These are phyloP conservation scores for Xylona heveae DNA, from an alignment of 495 filamentous ascomycete genomes.

Conservation along the genomic window DNA sequence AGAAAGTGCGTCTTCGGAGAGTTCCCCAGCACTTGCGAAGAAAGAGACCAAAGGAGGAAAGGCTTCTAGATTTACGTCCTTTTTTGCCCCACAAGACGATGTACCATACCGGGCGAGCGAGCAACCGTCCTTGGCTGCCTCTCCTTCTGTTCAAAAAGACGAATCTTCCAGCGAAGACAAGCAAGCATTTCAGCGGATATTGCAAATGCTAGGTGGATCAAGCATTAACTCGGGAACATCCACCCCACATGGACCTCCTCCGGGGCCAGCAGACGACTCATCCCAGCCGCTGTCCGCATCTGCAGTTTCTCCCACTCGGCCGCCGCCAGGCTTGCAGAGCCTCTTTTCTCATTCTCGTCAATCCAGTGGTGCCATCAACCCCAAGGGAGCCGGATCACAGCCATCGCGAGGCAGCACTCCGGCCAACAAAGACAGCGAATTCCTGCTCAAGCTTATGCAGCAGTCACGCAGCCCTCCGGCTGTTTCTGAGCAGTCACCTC, in stretches of 20 bases:
- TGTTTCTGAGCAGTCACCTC: too few species aligned
- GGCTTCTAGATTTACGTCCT: constrained; percentile 63
- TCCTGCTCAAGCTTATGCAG: constrained; percentile 6
- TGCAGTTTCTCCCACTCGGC: not conserved
- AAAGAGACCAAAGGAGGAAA: constrained; percentile 21
- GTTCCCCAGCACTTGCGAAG: constrained; percentile 5
- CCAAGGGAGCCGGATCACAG: not conserved
- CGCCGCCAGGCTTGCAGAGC: not conserved
- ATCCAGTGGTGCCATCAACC: not conserved
- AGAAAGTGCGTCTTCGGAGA: too few species aligned
- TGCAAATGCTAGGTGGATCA: constrained; percentile 53
- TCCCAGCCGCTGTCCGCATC: not conserved
- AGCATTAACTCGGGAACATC: constrained; percentile 11
- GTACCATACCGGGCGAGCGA: constrained; percentile 30
- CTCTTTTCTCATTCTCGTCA: too few species aligned
- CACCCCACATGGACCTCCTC: not conserved
- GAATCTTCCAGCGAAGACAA: constrained; percentile 53
- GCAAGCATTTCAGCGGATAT: constrained; percentile 70
- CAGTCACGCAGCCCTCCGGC: too few species aligned
- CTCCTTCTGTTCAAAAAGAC: constrained; percentile 13
- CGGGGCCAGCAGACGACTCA: not conserved
- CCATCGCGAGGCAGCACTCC: not conserved
- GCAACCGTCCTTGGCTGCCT: constrained; percentile 12
- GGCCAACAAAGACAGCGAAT: constrained; percentile 3
- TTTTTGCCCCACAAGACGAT: constrained; percentile 51